Evolutionary conservation across 768 basidiomycete species (phyloP), one percentile per base, ranked within the genome.

Genomic region (Rhizopogon vesiculosus): DNA sequence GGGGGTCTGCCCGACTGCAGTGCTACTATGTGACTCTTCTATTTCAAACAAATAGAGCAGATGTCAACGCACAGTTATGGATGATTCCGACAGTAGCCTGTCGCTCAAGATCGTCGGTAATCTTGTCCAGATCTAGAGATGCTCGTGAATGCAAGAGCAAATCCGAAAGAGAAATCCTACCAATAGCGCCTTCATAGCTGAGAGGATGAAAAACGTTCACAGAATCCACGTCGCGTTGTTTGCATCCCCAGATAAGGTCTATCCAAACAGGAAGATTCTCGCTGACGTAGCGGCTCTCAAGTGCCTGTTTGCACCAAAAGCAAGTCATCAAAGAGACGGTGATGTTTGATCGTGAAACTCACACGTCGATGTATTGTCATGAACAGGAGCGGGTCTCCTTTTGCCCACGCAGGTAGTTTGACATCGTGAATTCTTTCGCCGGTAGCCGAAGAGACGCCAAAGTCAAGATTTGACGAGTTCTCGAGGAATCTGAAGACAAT

Each of bases 51-150:
- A 25, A 12, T 45, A 16, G 16, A 33, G 28, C 42, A 54, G 19
- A 43, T 38, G 10, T 22, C 13, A n/a, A 65, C 80, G 40, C 61
- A 91, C 91, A 98, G 59, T 96, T 96, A 69, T 96, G 93, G 48
- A 97, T 95, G 55, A 95, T 96, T 2, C 93, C 93, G 18, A 95
- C 89, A 7, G 92, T 93, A 0, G 95, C 94, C 64, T 93, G 92
- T 38, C 89, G 82, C 72, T 98, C 91, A 7, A 92, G 74, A 45
- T 92, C 86, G 65, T 97, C 89, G 5, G 82, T 81, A 53, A 98
- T 96, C 3, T 80, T 70, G 66, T 97, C 95, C 22, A 98, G 72
- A 68, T 97, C 94, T 90, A 51, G 12, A 45, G 29, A 31, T 22
- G 3, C 16, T 22, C 12, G 22, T 22, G 22, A 44, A 53, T 25